Evolutionary conservation across 176 grass and related monocot species (phyloP), one percentile per base, ranked within the genome.

Genomic region (Eremochloa ophiuroides): DNA sequence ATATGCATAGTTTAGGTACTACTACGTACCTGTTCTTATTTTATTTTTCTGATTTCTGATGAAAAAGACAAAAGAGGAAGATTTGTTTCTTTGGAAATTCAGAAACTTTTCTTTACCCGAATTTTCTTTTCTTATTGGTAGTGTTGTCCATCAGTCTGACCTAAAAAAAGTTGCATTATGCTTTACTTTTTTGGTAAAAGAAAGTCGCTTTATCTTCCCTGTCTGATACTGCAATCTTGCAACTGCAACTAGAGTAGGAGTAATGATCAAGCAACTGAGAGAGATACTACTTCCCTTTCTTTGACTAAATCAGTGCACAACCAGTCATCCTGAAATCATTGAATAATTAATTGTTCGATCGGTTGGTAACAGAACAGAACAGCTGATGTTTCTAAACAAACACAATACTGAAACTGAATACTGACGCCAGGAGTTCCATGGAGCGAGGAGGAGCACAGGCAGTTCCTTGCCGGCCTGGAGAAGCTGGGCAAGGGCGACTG

Each of bases 401-500:
- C 67, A 40, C 23, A 71, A 34, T 13, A 34, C 8, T 33, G 53
- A 18, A 30, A 47, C 15, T 39, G 8, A 20, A 29, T 43, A 44
- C 6, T 5, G 53, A 75, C 75, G 62, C 1, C 64, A 97, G 94
- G 94, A 79, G 87, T 97, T 86, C 85, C 94, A 31, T 97, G 94
- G 94, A 97, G 78, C 25, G 89, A 97, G 84, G 92, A 97, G 85
- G 94, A 97, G 69, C 94, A 97, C 77, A 88, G 89, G 80, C 75
- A 89, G 59, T 97, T 97, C 81, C 85, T 97, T 0, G 73, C 74
- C 33, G 94, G 94, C 18, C 88, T 97, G 2, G 89, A 94, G 77
- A 91, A 89, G 68, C 87, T 97, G 3, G 94, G 94, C 25, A 97
- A 89, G 84, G 94, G 94, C 40, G 92, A 97, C 77, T 97, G 94